Evolutionary conservation across 106 monocot species (phyloP).

Genomic region (Dioscorea dumetorum): DNA sequence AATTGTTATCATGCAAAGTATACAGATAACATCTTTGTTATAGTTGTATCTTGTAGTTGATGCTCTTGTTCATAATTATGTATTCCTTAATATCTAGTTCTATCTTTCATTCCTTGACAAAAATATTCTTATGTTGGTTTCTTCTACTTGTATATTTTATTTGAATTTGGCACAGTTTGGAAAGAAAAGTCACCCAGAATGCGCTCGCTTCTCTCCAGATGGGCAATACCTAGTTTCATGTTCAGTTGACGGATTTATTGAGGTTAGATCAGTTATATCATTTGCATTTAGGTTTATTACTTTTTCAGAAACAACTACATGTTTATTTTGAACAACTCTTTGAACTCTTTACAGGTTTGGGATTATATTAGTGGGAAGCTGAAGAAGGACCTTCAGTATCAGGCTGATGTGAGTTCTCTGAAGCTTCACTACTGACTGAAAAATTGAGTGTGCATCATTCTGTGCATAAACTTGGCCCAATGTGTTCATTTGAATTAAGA

Average conservation of each 20-base stretch:
- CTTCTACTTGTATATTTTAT: not conserved
- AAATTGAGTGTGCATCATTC: no score
- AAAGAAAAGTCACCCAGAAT: conserved; percentile 82
- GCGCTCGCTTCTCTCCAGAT: conserved; percentile 92
- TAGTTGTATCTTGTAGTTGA: no score
- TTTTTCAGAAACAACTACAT: not conserved
- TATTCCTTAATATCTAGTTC: no score
- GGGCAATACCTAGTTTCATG: conserved; percentile 94
- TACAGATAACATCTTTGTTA: no score
- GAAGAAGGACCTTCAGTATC: conserved; percentile 99
- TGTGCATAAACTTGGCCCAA: no score
- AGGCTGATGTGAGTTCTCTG: conserved; percentile 79
- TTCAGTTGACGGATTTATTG: conserved; percentile 93
- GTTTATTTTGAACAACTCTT: conserved; percentile 7
- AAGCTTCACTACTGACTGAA: no score
- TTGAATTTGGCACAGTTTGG: conserved; percentile 47
- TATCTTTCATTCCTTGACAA: no score
- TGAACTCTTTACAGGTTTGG: conserved; percentile 59
- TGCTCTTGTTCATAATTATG: no score
- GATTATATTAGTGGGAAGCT: conserved; percentile 94
- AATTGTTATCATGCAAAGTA: no score
- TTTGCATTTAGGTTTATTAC: not conserved
- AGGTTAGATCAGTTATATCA: conserved; percentile 30
- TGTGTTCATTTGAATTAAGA: no score
- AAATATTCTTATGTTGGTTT: no score